Percentiles rank a stretch among this genome's conserved stretches.
Conservation (phyloP, 1,284 basidiomycete genomes). For the Boletellus deceptivus region DNA sequence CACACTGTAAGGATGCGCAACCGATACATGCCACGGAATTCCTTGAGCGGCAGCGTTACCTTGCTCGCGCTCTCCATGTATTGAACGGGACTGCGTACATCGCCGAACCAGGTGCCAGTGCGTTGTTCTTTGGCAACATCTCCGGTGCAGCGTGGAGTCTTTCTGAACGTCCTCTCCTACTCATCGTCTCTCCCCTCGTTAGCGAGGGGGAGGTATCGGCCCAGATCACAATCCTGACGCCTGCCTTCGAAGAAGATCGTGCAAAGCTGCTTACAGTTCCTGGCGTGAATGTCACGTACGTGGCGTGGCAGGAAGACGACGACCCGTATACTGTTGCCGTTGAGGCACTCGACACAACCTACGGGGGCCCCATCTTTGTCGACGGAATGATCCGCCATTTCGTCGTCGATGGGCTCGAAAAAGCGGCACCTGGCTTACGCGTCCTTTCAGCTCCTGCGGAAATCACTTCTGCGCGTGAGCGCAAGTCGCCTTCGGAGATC, state of each 20-base stretch:
- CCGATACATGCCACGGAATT: conserved; percentile 53
- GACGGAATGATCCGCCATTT: conserved; percentile 61
- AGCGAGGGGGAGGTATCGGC: conserved; percentile 35
- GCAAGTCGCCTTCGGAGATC: conserved; percentile 72
- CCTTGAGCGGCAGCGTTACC: conserved; percentile 47
- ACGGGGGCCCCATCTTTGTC: conserved; percentile 50
- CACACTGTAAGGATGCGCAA: conserved; percentile 50
- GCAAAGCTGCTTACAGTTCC: conserved; percentile 62
- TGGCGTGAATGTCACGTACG: conserved; percentile 44
- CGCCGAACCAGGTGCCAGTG: conserved; percentile 72
- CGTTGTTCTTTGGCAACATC: conserved; percentile 70
- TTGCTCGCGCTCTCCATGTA: conserved; percentile 49
- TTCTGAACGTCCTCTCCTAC: conserved; percentile 75
- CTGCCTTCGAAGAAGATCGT: conserved; percentile 73
- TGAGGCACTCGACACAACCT: conserved; percentile 37
- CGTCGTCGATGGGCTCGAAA: conserved; percentile 57
- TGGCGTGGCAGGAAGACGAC: conserved; percentile 74
- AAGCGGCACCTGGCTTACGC: conserved; percentile 40
- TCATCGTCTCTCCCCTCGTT: conserved; percentile 55
- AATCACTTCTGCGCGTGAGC: conserved; percentile 64
- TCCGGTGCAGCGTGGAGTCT: conserved; percentile 62
- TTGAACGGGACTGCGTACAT: conserved; percentile 64
- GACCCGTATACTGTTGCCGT: conserved; percentile 63
- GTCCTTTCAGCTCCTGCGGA: conserved; percentile 51
- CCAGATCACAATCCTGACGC: conserved; percentile 65